Evolutionary conservation across 805 yeast species (phyloP).

Genomic region (Saccharomycopsis sp.): DNA sequence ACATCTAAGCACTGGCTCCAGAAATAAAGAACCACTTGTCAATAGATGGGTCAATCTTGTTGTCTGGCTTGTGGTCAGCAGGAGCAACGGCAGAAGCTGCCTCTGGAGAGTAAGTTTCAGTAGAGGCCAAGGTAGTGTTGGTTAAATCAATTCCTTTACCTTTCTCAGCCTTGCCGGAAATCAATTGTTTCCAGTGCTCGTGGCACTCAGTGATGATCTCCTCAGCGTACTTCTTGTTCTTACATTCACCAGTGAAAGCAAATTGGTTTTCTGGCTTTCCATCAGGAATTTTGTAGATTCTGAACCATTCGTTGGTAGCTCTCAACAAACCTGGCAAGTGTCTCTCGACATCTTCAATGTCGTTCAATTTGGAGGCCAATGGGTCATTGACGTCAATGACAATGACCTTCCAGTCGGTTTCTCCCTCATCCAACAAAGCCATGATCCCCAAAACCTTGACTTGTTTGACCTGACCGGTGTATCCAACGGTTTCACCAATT

Average conservation of each 20-base stretch:
- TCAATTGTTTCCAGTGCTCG: slow-evolving; percentile 75
- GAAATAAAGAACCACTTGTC: slow-evolving; percentile 99
- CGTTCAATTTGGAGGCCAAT: slow-evolving; percentile 77
- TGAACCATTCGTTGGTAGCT: slow-evolving; percentile 96
- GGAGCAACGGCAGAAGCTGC: slow-evolving; percentile 52
- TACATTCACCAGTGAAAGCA: slow-evolving; percentile 94
- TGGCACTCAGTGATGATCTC: slow-evolving; percentile 76
- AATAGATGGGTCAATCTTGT: slow-evolving; percentile 91
- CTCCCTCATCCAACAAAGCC: slow-evolving; percentile 92
- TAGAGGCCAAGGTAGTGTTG: slow-evolving; percentile 60
- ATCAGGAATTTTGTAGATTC: slow-evolving; percentile 95
- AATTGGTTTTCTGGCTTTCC: slow-evolving; percentile 96
- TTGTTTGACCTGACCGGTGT: slow-evolving; percentile 71
- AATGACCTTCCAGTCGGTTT: slow-evolving; percentile 87
- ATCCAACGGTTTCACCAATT: slow-evolving; percentile 60
- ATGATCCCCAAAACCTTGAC: slow-evolving; percentile 91
- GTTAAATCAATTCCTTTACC: slow-evolving; percentile 65
- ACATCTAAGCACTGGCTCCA: slow-evolving; percentile 51
- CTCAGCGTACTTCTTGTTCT: slow-evolving; percentile 78
- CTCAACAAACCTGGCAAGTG: slow-evolving; percentile 89
- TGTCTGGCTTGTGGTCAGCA: slow-evolving; percentile 69
- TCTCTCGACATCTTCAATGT: slow-evolving; percentile 83
- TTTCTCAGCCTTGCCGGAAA: slow-evolving; percentile 54
- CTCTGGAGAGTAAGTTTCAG: slow-evolving; percentile 47
- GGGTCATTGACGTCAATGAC: slow-evolving; percentile 87